These are phyloP conservation scores for Hyphopichia wangnamkhiaoensis DNA, from an alignment of 1,139 yeast species.

Conservation along the genomic window DNA sequence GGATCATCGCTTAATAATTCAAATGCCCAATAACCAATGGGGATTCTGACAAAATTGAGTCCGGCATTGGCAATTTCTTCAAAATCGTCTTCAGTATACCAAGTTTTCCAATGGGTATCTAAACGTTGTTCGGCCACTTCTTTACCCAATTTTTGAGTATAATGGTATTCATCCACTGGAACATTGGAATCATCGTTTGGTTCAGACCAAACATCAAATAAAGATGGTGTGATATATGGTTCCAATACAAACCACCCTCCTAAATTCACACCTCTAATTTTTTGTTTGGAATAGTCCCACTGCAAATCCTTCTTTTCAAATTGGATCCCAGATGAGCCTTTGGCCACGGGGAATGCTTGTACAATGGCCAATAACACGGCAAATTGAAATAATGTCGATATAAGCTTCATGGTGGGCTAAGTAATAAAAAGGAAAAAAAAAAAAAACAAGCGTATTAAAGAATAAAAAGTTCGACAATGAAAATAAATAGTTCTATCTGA, in stretches of 20 bases:
- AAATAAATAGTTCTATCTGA: too few species aligned
- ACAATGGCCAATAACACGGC: not conserved
- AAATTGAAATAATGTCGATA: not conserved
- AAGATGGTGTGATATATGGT: constrained; percentile 79
- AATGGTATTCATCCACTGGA: constrained; percentile 88
- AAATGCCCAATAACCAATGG: constrained; percentile 97
- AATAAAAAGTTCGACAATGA: not conserved
- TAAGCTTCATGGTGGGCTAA: not conserved
- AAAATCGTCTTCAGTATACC: constrained; percentile 78
- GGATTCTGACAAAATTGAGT: constrained; percentile 83
- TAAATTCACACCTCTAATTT: constrained; percentile 75
- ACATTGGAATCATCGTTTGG: constrained; percentile 35
- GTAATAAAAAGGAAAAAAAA: not conserved
- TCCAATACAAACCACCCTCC: constrained; percentile 95
- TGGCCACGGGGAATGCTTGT: not conserved
- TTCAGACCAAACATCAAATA: constrained; percentile 54
- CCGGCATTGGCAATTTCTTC: constrained; percentile 62
- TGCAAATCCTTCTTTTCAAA: constrained; percentile 10
- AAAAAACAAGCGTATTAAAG: too few species aligned
- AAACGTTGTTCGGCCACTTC: constrained; percentile 54
- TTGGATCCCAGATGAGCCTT: not conserved
- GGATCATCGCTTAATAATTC: constrained; percentile 67
- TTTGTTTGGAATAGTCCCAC: constrained; percentile 53
- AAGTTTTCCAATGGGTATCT: constrained; percentile 73
- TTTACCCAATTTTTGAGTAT: constrained; percentile 62